A percentile compares a stretch with the other conserved stretches of the same genome.
Conservation (phyloP, 73 alveolate species). For the Stentor roeselii region DNA sequence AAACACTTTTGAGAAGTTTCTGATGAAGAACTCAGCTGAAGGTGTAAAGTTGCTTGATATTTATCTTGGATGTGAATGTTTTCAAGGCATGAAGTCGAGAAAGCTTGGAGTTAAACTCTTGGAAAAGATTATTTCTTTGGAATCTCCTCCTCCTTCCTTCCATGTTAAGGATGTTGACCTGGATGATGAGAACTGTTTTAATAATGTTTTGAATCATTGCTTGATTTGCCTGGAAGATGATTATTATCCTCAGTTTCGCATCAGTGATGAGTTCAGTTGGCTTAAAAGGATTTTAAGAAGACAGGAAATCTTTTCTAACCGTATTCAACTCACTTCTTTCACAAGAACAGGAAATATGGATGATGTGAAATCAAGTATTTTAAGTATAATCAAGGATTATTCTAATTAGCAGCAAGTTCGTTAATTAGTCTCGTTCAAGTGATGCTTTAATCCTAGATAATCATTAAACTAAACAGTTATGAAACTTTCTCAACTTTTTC, state of each 20-base stretch:
- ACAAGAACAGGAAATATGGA: not conserved
- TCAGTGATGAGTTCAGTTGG: not conserved
- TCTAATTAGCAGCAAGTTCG: too few relatives aligned
- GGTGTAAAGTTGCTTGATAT: not conserved
- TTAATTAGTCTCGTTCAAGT: too few relatives aligned
- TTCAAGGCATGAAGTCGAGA: not conserved
- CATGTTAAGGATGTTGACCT: not conserved
- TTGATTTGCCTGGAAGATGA: not conserved
- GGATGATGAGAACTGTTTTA: not conserved
- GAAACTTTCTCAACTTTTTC: too few relatives aligned
- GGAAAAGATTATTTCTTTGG: not conserved
- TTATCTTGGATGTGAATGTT: not conserved
- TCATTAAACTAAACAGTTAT: too few relatives aligned
- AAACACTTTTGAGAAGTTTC: not conserved
- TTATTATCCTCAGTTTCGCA: too few relatives aligned
- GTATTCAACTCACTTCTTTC: not conserved
- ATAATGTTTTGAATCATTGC: not conserved
- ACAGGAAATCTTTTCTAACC: not conserved
- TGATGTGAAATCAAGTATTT: too few relatives aligned
- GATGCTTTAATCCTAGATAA: too few relatives aligned
- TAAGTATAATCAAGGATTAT: too few relatives aligned
- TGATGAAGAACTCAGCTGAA: not conserved
- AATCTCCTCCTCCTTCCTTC: not conserved
- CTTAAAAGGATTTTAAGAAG: not conserved
- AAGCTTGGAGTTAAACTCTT: not conserved